These are phyloP conservation scores for Solanum chmielewskii DNA, from an alignment of 257 asterid species.

Conservation along the genomic window DNA sequence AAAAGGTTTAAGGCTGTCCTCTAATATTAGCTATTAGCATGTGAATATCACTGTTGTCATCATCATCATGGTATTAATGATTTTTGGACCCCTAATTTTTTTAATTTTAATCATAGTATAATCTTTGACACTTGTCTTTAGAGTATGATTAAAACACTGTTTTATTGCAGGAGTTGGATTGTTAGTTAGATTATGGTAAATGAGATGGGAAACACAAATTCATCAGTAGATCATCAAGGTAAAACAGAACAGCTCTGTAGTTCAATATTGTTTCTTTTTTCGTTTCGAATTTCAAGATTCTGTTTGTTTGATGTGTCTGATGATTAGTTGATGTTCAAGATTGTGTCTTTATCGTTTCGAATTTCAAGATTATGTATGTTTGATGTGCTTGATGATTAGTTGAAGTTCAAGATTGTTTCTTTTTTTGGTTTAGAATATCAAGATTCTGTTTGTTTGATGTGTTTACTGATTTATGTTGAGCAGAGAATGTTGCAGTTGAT, in stretches of 20 bases:
- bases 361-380: neutral
- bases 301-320: neutral
- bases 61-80: slow-evolving; percentile 19
- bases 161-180: slow-evolving; percentile 17
- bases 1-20: slow-evolving; percentile 16
- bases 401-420: neutral
- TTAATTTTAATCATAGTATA: neutral
- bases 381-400: neutral
- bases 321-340: neutral
- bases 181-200: slow-evolving; percentile 20
- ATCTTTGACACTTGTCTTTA: slow-evolving; percentile 1
- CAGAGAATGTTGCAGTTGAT: slow-evolving; percentile 11
- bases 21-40: slow-evolving; percentile 20
- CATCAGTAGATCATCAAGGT: slow-evolving; percentile 56
- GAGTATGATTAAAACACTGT: neutral
- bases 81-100: slow-evolving; percentile 1
- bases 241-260: neutral
- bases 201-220: slow-evolving; percentile 72
- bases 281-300: neutral
- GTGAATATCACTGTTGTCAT: slow-evolving; percentile 15
- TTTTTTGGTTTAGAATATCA: neutral
- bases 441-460: neutral
- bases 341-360: neutral
- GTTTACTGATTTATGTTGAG: neutral
- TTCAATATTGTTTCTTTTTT: neutral